Conservation (phyloP, 768 basidiomycete genomes). For the Xerocomellus intermedius region DNA sequence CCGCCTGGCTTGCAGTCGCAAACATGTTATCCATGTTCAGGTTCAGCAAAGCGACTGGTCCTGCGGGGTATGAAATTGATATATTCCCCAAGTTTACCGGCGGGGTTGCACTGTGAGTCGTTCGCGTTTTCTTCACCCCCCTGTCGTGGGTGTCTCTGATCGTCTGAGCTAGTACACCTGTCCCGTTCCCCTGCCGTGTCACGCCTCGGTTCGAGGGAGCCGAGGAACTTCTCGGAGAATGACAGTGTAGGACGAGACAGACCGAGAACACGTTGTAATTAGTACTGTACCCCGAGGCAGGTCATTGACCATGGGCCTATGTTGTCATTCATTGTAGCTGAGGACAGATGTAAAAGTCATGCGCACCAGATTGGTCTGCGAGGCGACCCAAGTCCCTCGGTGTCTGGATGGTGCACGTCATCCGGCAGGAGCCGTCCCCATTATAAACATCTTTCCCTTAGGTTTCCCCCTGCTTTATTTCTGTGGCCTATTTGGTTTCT, state of each 20-base stretch:
- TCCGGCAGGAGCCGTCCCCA: too few species aligned
- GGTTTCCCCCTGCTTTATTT: too few species aligned
- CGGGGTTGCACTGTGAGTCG: conserved; percentile 16
- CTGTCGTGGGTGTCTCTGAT: background rate
- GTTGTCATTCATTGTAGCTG: background rate
- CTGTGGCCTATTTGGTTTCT: too few species aligned
- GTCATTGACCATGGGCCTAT: background rate
- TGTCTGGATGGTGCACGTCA: too few species aligned
- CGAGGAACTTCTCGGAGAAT: background rate
- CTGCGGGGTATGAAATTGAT: conserved; percentile 23
- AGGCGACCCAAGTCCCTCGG: too few species aligned
- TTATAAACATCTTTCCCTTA: too few species aligned
- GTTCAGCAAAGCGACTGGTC: conserved; percentile 22
- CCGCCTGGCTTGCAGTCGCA: conserved; percentile 20
- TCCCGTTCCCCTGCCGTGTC: conserved; percentile 19
- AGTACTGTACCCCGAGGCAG: background rate
- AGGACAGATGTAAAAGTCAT: too few species aligned
- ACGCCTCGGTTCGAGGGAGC: conserved; percentile 15
- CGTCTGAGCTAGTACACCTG: conserved; percentile 11
- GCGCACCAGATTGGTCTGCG: too few species aligned
- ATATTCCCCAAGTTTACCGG: conserved; percentile 19
- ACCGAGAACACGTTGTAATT: background rate
- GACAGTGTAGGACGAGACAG: background rate
- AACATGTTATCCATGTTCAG: conserved; percentile 21
- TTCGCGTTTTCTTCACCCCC: too few species aligned